Evolutionary conservation across 148 eudicot species (phyloP), one percentile per base, ranked within the genome.

Genomic region (Persicaria tinctoria): DNA sequence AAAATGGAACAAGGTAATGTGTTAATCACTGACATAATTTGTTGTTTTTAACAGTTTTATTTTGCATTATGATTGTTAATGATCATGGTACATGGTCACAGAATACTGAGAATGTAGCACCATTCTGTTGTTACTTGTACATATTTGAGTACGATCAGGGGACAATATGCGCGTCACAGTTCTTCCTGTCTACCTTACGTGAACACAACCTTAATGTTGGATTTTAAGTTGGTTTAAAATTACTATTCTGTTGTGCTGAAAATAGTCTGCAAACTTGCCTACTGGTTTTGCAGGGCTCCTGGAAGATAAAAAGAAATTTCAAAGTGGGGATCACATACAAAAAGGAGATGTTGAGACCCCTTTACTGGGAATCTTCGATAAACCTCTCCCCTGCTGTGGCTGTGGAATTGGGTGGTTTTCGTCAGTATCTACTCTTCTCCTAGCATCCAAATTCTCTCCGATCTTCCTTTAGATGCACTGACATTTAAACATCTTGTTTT

Each of bases 321-420:
- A 73, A 17, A 64, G 73, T 38, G 86, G 80, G 20, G 77, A 86
- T 73, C 78, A 78, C 54, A 56, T 72, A 45, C 85, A 59, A 48
- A 71, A 74, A 20, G 75, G 18, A 47, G 87, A 88, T 77, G 76
- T 51, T 17, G 88, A 84, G 69, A 68, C 75, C 56, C 80, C 66
- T 41, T 72, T 68, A 68, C 76, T 88, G 76, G 91, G 89, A 72
- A 56, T 77, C 82, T 88, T 83, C 74, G 89, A 86, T 84, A 84
- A 83, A 72, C 91, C 85, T 50, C 91, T 88, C 69, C 88, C 91
- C 47, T 88, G 84, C 76, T 84, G 74, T 80, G 91, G 91, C 74
- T 88, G 87, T 77, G 91, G 91, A 79, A 83, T 88, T 56, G 91
- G 91, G 74, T 88, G 91, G 91, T 84, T 83, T 78, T 88, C 81